Percentiles rank a stretch among this genome's conserved stretches.
Evolutionary conservation across 1,284 basidiomycete species (phyloP).

Genomic region (Megacollybia platyphylla): DNA sequence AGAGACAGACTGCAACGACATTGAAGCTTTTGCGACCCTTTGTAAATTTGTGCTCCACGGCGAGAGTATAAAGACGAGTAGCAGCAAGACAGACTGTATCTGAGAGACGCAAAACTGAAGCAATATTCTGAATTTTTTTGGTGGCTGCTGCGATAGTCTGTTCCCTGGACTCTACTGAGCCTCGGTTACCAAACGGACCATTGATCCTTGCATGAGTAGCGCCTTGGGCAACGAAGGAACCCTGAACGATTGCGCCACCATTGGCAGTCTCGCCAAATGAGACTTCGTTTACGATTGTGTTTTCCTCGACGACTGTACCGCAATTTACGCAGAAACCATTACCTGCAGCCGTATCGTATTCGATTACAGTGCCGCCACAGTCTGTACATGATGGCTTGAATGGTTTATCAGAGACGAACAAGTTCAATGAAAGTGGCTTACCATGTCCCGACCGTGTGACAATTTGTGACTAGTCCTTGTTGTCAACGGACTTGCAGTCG

Average conservation of each 20-base stretch:
- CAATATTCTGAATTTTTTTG: constrained; percentile 73
- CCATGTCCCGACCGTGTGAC: not conserved
- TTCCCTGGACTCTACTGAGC: constrained; percentile 69
- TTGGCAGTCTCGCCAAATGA: constrained; percentile 88
- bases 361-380: constrained; percentile 71
- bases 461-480: not conserved
- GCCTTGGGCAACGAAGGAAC: constrained; percentile 86
- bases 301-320: constrained; percentile 87
- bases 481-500: not conserved
- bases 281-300: constrained; percentile 87
- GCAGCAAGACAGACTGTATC: constrained; percentile 75
- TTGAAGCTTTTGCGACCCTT: constrained; percentile 88
- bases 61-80: constrained; percentile 84
- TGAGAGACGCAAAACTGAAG: constrained; percentile 66
- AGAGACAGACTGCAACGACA: constrained; percentile 91
- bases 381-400: constrained; percentile 19
- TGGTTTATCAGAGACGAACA: not conserved
- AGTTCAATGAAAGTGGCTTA: not conserved
- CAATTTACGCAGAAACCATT: constrained; percentile 78
- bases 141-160: constrained; percentile 79
- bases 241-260: constrained; percentile 92
- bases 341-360: constrained; percentile 71
- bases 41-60: constrained; percentile 89
- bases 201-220: constrained; percentile 77
- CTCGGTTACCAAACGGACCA: constrained; percentile 70